A percentile compares a stretch with the other conserved stretches of the same genome.
phyloP scores from a whole-genome alignment of 225 moss, liverwort and hornwort species.

The Rhytidiadelphus loreus region DNA sequence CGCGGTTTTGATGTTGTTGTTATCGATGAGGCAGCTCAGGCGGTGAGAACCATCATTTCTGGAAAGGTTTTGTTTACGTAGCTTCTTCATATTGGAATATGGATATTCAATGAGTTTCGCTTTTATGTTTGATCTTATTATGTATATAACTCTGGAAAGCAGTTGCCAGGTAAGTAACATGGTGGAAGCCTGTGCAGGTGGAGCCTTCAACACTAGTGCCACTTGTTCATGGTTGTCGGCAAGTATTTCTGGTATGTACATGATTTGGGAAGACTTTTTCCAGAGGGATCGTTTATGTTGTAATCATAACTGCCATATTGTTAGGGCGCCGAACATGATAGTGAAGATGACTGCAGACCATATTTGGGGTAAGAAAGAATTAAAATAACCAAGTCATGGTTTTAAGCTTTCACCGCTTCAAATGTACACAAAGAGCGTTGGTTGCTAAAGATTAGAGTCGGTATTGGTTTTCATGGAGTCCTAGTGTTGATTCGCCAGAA shows the following conservation, averaged over 20 bases:
- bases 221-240: slow-evolving; percentile 92
- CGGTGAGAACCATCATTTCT: slow-evolving; percentile 45
- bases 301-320: not conserved
- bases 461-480: not conserved
- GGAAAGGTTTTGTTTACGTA: not conserved
- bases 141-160: not conserved
- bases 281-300: not conserved
- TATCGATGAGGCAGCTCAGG: slow-evolving; percentile 98
- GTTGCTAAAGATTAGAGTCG: not conserved
- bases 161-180: not conserved
- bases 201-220: slow-evolving; percentile 99
- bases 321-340: not conserved
- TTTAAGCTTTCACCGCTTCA: not conserved
- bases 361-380: not conserved
- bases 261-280: not conserved
- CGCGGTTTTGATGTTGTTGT: slow-evolving; percentile 98
- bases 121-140: not conserved
- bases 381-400: not conserved
- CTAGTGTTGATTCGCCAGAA: not conserved
- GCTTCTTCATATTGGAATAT: not conserved
- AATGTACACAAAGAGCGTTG: not conserved
- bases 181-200: slow-evolving; percentile 50
- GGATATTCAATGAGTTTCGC: not conserved
- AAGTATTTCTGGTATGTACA: slow-evolving; percentile 83
- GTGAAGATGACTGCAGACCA: not conserved